phyloP scores from a whole-genome alignment of 2,329 filamentous ascomycete species.

The Hypoxylon sp. region DNA sequence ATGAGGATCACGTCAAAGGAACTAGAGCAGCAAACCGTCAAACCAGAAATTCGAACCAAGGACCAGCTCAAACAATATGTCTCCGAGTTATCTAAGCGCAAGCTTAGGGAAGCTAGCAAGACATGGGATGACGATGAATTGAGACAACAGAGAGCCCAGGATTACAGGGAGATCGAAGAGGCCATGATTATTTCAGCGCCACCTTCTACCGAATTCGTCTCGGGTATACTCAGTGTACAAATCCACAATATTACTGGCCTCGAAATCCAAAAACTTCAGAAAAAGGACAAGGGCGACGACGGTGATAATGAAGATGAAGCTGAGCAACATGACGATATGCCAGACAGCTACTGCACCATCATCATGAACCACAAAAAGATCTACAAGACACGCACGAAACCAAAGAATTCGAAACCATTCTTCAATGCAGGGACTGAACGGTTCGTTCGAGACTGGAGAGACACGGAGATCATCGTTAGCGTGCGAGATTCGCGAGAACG shows the following conservation, averaged over 20 bases:
- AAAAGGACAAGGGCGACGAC: constrained; percentile 63
- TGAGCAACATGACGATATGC: constrained; percentile 74
- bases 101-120: constrained; percentile 74
- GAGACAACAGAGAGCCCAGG: constrained; percentile 77
- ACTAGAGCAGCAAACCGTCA: constrained; percentile 71
- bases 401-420: constrained; percentile 83
- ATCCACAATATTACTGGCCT: constrained; percentile 81
- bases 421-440: constrained; percentile 83
- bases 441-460: constrained; percentile 77
- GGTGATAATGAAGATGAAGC: constrained; percentile 69
- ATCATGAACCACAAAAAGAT: constrained; percentile 79
- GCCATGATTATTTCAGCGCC: constrained; percentile 77
- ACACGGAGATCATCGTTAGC: constrained; percentile 75
- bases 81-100: constrained; percentile 67
- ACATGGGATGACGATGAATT: constrained; percentile 73
- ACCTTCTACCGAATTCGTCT: constrained; percentile 72
- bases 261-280: constrained; percentile 72
- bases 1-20: constrained; percentile 73
- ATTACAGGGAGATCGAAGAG: constrained; percentile 73
- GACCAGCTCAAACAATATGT: constrained; percentile 73
- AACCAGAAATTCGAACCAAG: constrained; percentile 69
- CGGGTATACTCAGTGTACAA: constrained; percentile 77
- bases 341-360: constrained; percentile 79
- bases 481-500: constrained; percentile 77
- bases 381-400: constrained; percentile 81